These are phyloP conservation scores for Phlyctochytrium bullatum DNA, from an alignment of 192 early-diverging fungal genomes.

Conservation along the genomic window DNA sequence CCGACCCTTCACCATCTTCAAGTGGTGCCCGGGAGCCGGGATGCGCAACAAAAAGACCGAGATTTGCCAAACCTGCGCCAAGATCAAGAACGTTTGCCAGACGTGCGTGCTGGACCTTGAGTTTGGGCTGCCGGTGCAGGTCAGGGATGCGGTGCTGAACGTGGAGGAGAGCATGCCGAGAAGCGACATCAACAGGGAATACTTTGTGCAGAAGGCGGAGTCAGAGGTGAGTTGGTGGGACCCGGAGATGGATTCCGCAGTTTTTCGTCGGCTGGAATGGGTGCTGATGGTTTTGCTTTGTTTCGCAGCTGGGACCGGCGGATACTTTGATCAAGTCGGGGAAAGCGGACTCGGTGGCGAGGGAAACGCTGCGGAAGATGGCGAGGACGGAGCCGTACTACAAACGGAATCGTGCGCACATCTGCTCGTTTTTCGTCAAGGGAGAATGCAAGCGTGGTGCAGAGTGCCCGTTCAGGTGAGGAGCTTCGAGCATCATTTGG, in stretches of 20 bases:
- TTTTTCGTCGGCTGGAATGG: neutral
- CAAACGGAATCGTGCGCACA: constrained; percentile 82
- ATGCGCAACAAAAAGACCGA: constrained; percentile 99
- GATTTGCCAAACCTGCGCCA: constrained; percentile 95
- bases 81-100: constrained; percentile 98
- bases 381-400: constrained; percentile 88
- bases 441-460: constrained; percentile 91
- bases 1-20: constrained; percentile 92
- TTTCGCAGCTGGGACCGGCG: constrained; percentile 43
- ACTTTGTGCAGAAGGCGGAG: constrained; percentile 80
- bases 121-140: constrained; percentile 89
- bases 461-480: constrained; percentile 83
- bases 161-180: constrained; percentile 74
- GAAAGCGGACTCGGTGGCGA: constrained; percentile 68
- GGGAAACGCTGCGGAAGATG: constrained; percentile 72
- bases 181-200: constrained; percentile 85
- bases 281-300: neutral
- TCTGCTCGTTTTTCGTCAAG: constrained; percentile 96
- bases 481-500: constrained; percentile 2
- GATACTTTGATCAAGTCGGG: constrained; percentile 64
- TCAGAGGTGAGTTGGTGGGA: constrained; percentile 54
- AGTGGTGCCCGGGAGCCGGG: constrained; percentile 89
- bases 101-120: constrained; percentile 96
- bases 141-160: constrained; percentile 82
- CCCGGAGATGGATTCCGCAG: neutral